A percentile compares a stretch with the other conserved stretches of the same genome.
These are phyloP conservation scores for Arthroderma sp. DNA, from an alignment of 2,329 filamentous ascomycete species.

Conservation along the genomic window DNA sequence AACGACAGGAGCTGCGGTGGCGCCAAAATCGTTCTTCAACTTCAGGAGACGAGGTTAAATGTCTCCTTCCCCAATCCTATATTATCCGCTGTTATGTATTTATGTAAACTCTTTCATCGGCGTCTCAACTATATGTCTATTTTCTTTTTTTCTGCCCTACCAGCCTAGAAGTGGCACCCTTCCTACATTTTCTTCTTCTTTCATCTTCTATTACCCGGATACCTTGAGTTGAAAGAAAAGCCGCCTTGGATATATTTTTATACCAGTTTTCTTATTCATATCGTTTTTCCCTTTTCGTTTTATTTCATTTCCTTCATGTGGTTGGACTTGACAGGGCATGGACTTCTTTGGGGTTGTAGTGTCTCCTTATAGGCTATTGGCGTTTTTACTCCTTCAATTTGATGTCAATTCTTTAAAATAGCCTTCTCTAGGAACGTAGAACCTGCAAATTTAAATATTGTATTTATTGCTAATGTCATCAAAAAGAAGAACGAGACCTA, in stretches of 20 bases:
- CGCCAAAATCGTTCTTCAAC: conserved; percentile 29
- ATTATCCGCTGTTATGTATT: conserved; percentile 1
- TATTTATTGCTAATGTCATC: neutral
- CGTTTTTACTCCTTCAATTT: neutral
- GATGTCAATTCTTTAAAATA: neutral
- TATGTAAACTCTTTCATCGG: neutral
- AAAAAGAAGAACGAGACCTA: neutral
- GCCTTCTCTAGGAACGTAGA: neutral
- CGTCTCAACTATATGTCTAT: neutral
- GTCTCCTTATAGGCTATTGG: neutral
- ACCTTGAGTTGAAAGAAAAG: neutral
- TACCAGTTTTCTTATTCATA: neutral
- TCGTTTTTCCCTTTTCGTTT: neutral
- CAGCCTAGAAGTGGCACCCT: neutral
- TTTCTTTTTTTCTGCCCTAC: neutral
- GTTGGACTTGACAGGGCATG: neutral
- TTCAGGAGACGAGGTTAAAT: conserved; percentile 6
- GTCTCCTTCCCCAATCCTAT: neutral
- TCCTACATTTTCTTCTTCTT: neutral
- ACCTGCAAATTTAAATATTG: neutral
- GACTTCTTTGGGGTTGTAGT: neutral
- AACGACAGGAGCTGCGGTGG: conserved; percentile 36
- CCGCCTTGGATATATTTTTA: neutral
- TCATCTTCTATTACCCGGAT: neutral
- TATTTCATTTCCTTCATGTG: neutral